phyloP scores from a whole-genome alignment of 2,329 filamentous ascomycete species.

The Botrytis porri region DNA sequence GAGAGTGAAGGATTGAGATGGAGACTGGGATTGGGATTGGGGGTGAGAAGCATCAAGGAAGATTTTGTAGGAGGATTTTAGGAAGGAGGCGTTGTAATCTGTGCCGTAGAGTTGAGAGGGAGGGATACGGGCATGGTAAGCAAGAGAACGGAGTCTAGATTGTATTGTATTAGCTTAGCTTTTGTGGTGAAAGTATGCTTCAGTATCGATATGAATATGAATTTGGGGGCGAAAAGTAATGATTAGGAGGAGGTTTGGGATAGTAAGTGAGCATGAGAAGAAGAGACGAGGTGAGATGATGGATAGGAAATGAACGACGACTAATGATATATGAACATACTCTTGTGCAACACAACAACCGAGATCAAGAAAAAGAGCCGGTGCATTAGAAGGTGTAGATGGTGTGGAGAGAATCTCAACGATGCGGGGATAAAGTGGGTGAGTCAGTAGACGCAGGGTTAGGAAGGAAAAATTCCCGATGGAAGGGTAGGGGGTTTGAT shows the following conservation, averaged over 20 bases:
- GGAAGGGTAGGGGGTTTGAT: conserved; percentile 30
- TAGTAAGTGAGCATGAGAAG: not conserved
- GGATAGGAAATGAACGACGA: not conserved
- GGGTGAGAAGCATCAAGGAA: conserved; percentile 38
- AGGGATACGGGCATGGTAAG: conserved; percentile 38
- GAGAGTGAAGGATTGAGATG: not conserved
- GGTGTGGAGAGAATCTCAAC: conserved; percentile 13
- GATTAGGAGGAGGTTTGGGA: no score
- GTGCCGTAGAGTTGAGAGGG: conserved; percentile 36
- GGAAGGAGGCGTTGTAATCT: conserved; percentile 38
- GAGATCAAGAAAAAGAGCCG: conserved; percentile 38
- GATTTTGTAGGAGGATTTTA: conserved; percentile 40
- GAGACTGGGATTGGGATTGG: not conserved
- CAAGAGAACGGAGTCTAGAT: conserved; percentile 38
- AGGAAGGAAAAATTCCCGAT: conserved; percentile 28
- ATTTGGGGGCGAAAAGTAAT: not conserved
- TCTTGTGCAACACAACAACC: conserved; percentile 44
- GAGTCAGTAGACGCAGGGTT: conserved; percentile 16
- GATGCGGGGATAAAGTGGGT: conserved; percentile 21
- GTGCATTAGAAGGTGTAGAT: not conserved
- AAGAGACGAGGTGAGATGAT: not conserved
- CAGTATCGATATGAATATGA: not conserved
- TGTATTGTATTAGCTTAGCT: not conserved
- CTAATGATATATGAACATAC: not conserved
- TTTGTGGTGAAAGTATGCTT: not conserved